Evolutionary conservation across 1,139 yeast genomes (phyloP), one percentile per base, ranked within the genome.

Genomic region (Blastobotrys capitulatus): DNA sequence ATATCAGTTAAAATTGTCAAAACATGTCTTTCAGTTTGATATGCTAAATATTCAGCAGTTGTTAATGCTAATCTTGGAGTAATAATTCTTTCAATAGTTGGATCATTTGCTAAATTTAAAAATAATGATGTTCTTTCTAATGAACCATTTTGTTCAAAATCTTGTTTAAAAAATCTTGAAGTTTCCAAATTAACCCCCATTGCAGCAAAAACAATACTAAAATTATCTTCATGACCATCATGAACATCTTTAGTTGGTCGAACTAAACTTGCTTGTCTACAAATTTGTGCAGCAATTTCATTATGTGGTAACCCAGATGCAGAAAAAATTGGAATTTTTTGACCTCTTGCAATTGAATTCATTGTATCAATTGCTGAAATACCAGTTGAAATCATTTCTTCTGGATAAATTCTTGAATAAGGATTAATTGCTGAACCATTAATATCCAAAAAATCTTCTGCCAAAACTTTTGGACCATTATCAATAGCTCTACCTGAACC

Each of bases 341-440:
- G 99, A 61, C 99, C 99, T 80, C 99, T 87, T 55, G 99, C 99
- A 78, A 92, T 92, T 39, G 98, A 90, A 73, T 92, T 94, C 98
- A 94, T 92, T 52, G 97, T 90, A 71, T 92, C 99, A 65, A 92
- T 94, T 44, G 98, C 96, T 45, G 97, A 89, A 59, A 92, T 78
- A 79, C 99, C 99, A 26, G 98, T 92, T 50, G 97, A 89, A 64
- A 92, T 92, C 98, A 92, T 92, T 77, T 92, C 99, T 76, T 92
- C 98, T 22, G 99, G 99, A 68, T 94, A 92, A 61, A 92, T 92
- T 76, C 99, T 94, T 46, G 97, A 95, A 69, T 74, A 92, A 47
- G 99, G 99, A 68, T 92, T 92, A 69, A 92, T 92, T 64, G 99
- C 98, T 39, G 97, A 89, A 54, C 99, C 99, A 69, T 92, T 92